Evolutionary conservation across 2,329 filamentous ascomycete species (phyloP).

Genomic region (Coleophoma crateriformis): DNA sequence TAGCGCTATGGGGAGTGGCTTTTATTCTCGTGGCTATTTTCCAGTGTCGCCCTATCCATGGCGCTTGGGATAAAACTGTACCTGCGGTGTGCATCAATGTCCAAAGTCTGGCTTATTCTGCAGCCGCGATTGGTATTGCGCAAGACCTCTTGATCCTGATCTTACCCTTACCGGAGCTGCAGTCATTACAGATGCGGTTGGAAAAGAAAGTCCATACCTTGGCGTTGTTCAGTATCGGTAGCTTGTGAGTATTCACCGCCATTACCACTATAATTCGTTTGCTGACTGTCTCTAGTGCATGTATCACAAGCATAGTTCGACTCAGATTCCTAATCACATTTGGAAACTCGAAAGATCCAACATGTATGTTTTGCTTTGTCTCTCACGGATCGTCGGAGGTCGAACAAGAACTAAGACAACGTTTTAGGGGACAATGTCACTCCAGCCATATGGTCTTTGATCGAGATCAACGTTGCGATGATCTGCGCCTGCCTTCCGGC

Average conservation of each 20-base stretch:
- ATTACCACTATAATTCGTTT: too few species aligned
- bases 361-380: slow-evolving; percentile 11
- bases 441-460: slow-evolving; percentile 21
- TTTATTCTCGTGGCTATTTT: slow-evolving; percentile 11
- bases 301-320: slow-evolving; percentile 17
- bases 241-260: slow-evolving; percentile 44
- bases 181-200: slow-evolving; percentile 52
- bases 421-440: slow-evolving; percentile 14
- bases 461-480: slow-evolving; percentile 19
- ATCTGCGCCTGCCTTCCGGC: slow-evolving; percentile 22
- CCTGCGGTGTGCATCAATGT: slow-evolving; percentile 49
- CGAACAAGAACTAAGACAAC: neutral
- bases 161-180: slow-evolving; percentile 58
- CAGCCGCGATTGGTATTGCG: slow-evolving; percentile 61
- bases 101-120: slow-evolving; percentile 59
- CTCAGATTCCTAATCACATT: slow-evolving; percentile 16
- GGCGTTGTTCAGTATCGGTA: slow-evolving; percentile 61
- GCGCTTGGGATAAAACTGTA: slow-evolving; percentile 9
- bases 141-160: slow-evolving; percentile 63
- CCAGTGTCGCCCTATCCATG: slow-evolving; percentile 15
- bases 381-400: neutral
- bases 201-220: slow-evolving; percentile 65
- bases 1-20: slow-evolving; percentile 4
- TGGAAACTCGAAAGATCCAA: slow-evolving; percentile 12
- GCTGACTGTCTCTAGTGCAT: slow-evolving; percentile 8